Base-by-base conservation (phyloP, 140 eudicot genomes). In the Cichorium intybus region DNA sequence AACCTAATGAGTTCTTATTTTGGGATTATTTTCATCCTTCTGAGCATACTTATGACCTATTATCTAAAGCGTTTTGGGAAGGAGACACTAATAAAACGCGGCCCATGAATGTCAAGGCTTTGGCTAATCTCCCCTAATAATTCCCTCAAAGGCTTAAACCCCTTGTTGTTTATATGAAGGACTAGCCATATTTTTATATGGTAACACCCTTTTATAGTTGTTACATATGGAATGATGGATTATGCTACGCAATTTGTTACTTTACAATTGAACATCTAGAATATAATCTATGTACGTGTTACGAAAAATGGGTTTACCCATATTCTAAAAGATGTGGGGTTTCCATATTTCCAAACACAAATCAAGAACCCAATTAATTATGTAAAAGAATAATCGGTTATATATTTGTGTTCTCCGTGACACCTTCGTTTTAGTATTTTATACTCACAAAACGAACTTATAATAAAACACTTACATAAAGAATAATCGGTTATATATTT, bases 1-100 rank as follows among this genome's bases (percentile, higher is more conserved):
- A 74, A 16, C 95, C 95, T 27, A 69, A 77, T 28, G 59, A 67
- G 12, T 69, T 46, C 67, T 69, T 86, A 10, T 89, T 89, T 46
- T 89, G 91, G 91, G 95, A 89, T 71, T 81, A 73, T 55, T 86
- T 89, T 60, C 95, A 89, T 61, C 97, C 97, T 2, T 11, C 89
- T 0, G 88, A 89, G 52, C 85, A 59, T n/a, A 72, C 91, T 37
- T 80, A 83, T 54, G 74, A 71, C 15, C 85, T 89, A 49, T 43
- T 81, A 5, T 62, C 95, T 0, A 81, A 83, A 66, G 77, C 74
- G 5, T 71, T 89, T 49, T 86, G 92, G 91, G 75, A 56, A 1
- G 95, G 85, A 33, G 73, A 64, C 0, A 66, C 0, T 11, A n/a
- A 41, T 14, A 48, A 47, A 26, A 72, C 81, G 4, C 75, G 83